A percentile compares a stretch with the other conserved stretches of the same genome.
Evolutionary conservation across 2,329 filamentous ascomycete genomes (phyloP).

Genomic region (Fusarium sacchari): DNA sequence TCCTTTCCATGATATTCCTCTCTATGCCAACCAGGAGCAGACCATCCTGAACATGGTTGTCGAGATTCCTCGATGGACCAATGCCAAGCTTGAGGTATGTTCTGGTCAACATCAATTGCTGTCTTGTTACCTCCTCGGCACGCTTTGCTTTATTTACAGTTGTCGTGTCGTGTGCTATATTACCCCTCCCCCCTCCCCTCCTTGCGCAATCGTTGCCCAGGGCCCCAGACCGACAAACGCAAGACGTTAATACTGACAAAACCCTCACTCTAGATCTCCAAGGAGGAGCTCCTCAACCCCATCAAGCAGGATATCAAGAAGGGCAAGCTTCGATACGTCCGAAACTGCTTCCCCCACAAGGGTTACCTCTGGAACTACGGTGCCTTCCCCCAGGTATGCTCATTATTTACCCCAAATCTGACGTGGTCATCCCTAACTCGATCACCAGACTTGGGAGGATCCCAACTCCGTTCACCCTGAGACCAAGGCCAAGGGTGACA

Average conservation of each 20-base stretch:
- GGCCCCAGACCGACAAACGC: constrained; percentile 7
- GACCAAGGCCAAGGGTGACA: constrained; percentile 99
- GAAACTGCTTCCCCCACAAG: constrained; percentile 99
- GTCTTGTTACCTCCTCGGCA: background rate
- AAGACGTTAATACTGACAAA: constrained; percentile 36
- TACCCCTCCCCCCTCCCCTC: constrained; percentile 14
- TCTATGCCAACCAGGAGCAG: constrained; percentile 96
- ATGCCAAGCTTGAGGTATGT: constrained; percentile 97
- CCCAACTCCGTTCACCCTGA: constrained; percentile 95
- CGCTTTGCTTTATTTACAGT: background rate
- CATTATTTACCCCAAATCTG: background rate
- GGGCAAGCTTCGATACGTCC: constrained; percentile 98
- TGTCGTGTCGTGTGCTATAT: constrained; percentile 33
- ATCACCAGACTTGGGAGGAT: constrained; percentile 93
- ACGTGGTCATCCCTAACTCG: constrained; percentile 20
- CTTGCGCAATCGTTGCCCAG: constrained; percentile 19
- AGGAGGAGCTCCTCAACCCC: constrained; percentile 97
- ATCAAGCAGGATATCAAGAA: constrained; percentile 99
- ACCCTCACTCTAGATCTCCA: constrained; percentile 81
- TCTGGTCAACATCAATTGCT: background rate
- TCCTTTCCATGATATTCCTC: constrained; percentile 97
- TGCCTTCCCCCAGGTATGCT: constrained; percentile 90
- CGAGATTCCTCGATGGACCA: constrained; percentile 99
- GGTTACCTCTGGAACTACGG: constrained; percentile 99
- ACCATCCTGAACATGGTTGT: constrained; percentile 99